Percentiles rank a stretch among this genome's conserved stretches.
These are phyloP conservation scores for Canavalia ensiformis DNA, from an alignment of 306 rosid species.

Conservation along the genomic window DNA sequence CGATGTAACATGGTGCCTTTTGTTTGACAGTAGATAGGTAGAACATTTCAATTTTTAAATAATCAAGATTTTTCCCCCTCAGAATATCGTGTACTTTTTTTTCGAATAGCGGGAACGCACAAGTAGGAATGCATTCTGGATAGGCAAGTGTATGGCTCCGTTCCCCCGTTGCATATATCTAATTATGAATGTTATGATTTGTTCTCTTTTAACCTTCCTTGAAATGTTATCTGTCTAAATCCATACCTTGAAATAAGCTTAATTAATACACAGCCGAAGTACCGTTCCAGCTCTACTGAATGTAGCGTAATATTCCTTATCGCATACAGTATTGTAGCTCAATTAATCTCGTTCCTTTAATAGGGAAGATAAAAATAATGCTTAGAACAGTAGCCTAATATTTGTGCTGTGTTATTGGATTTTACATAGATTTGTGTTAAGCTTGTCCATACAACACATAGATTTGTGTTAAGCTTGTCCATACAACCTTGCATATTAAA, in stretches of 20 bases:
- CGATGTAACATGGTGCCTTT: conserved; percentile 25
- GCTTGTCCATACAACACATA: neutral
- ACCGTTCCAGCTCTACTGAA: neutral
- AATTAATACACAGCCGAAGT: neutral
- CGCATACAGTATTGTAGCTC: neutral
- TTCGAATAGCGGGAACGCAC: neutral
- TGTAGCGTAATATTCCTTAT: neutral
- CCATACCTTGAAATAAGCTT: neutral
- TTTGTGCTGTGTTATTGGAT: neutral
- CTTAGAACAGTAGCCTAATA: neutral
- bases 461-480: conserved; percentile 6
- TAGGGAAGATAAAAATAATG: neutral
- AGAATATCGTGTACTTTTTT: neutral
- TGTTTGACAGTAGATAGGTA: neutral
- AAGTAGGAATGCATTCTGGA: too few species aligned
- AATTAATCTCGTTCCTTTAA: neutral
- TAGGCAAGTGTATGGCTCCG: too few species aligned
- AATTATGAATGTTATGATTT: too few species aligned
- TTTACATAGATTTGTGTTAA: conserved; percentile 1
- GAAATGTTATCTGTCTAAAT: too few species aligned
- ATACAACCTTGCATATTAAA: neutral
- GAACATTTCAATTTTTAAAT: conserved; percentile 31
- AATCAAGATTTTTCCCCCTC: neutral
- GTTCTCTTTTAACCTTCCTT: too few species aligned
- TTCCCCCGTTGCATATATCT: too few species aligned